Conservation (phyloP, 108 stramenopile species). For the Skeletonema marinoi region DNA sequence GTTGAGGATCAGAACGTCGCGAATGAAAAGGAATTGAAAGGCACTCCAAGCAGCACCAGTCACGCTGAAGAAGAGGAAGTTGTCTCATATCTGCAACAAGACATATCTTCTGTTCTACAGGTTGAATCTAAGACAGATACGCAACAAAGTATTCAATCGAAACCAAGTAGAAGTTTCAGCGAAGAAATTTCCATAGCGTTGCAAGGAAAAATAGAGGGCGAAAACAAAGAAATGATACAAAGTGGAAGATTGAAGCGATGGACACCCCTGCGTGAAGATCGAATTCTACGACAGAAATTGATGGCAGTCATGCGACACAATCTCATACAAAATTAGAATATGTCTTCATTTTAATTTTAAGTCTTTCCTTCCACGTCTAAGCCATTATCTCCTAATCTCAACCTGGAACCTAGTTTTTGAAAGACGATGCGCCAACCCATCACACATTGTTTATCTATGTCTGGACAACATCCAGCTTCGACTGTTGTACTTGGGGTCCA, state of each 20-base stretch:
- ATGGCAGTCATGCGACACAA: slow-evolving; percentile 39
- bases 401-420: too few species aligned
- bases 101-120: not conserved
- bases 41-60: not conserved
- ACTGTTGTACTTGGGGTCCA: too few species aligned
- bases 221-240: slow-evolving; percentile 32
- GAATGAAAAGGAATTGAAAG: not conserved
- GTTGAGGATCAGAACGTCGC: not conserved
- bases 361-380: too few species aligned
- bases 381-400: too few species aligned
- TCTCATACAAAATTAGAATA: too few species aligned
- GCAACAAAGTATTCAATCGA: not conserved
- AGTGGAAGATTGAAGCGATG: slow-evolving; percentile 44
- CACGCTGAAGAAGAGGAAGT: not conserved
- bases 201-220: slow-evolving; percentile 34
- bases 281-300: slow-evolving; percentile 19
- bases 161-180: slow-evolving; percentile 8
- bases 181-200: slow-evolving; percentile 38
- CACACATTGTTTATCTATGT: too few species aligned
- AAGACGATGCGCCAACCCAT: too few species aligned
- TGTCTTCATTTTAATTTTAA: too few species aligned
- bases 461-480: too few species aligned
- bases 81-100: not conserved
- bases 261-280: slow-evolving; percentile 46
- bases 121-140: not conserved